Conservation (phyloP, 2,329 filamentous ascomycete genomes). For the Fonsecaea nubica region DNA sequence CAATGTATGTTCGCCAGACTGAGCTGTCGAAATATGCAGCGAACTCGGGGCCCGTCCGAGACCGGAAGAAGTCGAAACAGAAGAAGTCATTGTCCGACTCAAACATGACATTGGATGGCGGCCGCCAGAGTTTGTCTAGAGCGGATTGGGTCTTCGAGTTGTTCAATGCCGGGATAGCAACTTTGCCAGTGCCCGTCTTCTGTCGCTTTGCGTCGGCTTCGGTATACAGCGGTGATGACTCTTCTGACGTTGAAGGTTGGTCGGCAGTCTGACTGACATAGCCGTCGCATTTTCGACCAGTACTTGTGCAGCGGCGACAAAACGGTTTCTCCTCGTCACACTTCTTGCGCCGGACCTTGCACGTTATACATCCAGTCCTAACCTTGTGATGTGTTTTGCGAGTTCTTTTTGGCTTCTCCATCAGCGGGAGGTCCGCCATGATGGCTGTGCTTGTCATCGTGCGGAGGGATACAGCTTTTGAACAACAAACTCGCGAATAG, state of each 20-base stretch:
- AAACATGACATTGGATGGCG: constrained; percentile 30
- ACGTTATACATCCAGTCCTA: constrained; percentile 39
- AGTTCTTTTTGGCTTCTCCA: constrained; percentile 34
- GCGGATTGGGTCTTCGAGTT: constrained; percentile 38
- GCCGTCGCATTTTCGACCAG: constrained; percentile 45
- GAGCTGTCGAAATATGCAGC: constrained; percentile 40
- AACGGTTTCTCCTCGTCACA: constrained; percentile 45
- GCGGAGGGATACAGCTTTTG: neutral
- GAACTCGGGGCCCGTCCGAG: constrained; percentile 42
- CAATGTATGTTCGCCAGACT: constrained; percentile 36
- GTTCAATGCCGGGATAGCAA: constrained; percentile 21
- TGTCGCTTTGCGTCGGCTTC: constrained; percentile 40
- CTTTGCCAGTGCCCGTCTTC: constrained; percentile 30
- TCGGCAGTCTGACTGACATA: constrained; percentile 33
- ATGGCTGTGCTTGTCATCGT: constrained; percentile 20
- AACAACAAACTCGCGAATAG: neutral
- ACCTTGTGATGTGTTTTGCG: constrained; percentile 39
- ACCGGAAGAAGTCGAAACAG: constrained; percentile 45
- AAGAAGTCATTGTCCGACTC: constrained; percentile 40
- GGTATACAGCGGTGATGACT: constrained; percentile 34
- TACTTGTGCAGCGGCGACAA: constrained; percentile 43
- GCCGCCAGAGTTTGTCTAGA: constrained; percentile 15
- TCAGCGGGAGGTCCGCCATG: constrained; percentile 12
- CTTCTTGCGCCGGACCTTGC: constrained; percentile 44
- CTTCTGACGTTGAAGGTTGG: constrained; percentile 27